Percentiles rank a stretch among this genome's conserved stretches.
These are phyloP conservation scores for Sarocladium strictum DNA, from an alignment of 2,329 filamentous ascomycete species.

Conservation along the genomic window DNA sequence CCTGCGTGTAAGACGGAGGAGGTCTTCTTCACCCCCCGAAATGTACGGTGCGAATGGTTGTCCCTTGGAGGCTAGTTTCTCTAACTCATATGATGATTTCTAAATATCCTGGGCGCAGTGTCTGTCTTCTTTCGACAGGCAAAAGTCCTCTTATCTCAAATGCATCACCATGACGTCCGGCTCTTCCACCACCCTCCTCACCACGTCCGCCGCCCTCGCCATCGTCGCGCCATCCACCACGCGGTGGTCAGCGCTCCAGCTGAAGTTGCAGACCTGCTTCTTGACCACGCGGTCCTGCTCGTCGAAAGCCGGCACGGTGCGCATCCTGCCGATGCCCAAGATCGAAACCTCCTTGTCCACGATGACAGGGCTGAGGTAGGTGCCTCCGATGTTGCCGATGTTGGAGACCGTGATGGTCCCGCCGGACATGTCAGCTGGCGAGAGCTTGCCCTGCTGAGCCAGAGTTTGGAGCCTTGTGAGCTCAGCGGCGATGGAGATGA, in stretches of 20 bases:
- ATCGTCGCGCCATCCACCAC: slow-evolving; percentile 93
- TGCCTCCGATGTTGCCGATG: slow-evolving; percentile 91
- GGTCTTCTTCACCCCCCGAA: not conserved
- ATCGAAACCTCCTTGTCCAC: slow-evolving; percentile 90
- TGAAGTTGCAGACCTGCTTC: slow-evolving; percentile 82
- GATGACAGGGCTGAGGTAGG: slow-evolving; percentile 85
- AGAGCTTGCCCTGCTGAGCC: slow-evolving; percentile 69
- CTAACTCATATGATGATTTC: not conserved
- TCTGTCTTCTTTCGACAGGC: not conserved
- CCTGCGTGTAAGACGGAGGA: not conserved
- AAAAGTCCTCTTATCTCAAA: slow-evolving; percentile 52
- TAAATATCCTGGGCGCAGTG: too few relatives aligned
- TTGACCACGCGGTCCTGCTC: slow-evolving; percentile 55
- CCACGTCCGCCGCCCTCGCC: slow-evolving; percentile 80
- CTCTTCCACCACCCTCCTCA: slow-evolving; percentile 73
- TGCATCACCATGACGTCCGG: slow-evolving; percentile 84
- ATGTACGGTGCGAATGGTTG: too few relatives aligned
- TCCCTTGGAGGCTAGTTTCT: not conserved
- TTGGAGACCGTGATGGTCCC: slow-evolving; percentile 96
- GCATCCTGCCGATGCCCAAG: slow-evolving; percentile 77
- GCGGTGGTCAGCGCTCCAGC: slow-evolving; percentile 93
- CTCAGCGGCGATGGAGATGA: slow-evolving; percentile 72
- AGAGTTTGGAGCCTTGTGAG: slow-evolving; percentile 67
- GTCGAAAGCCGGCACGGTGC: slow-evolving; percentile 73
- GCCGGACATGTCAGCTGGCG: slow-evolving; percentile 68